Percentiles rank a stretch among this genome's conserved stretches.
These are phyloP conservation scores for Lepidopterella palustris DNA, from an alignment of 495 filamentous ascomycete genomes.

Conservation along the genomic window DNA sequence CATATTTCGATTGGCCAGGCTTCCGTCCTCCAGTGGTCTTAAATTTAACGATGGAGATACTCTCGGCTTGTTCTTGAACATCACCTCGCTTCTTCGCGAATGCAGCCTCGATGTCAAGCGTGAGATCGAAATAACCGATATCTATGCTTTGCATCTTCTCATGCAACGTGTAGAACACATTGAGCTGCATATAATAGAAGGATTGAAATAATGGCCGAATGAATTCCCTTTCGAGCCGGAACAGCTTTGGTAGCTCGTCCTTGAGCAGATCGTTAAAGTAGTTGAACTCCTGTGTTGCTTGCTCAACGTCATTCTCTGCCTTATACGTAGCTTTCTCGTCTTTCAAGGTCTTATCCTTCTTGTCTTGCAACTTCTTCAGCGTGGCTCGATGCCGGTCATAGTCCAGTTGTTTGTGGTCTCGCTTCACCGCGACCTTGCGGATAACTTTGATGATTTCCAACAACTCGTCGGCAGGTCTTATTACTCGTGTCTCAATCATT, in stretches of 20 bases:
- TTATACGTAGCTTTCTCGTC: conserved; percentile 97
- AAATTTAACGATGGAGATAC: conserved; percentile 75
- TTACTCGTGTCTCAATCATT: conserved; percentile 90
- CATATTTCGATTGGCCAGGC: conserved; percentile 43
- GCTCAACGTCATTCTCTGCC: conserved; percentile 85
- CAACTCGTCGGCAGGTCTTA: conserved; percentile 90
- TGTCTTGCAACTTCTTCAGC: conserved; percentile 91
- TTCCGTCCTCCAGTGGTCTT: conserved; percentile 72
- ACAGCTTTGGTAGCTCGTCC: conserved; percentile 89
- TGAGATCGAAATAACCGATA: conserved; percentile 95
- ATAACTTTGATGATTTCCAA: conserved; percentile 92
- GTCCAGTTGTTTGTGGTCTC: conserved; percentile 96
- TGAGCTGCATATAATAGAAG: conserved; percentile 99
- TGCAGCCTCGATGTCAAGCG: conserved; percentile 80
- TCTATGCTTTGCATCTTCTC: conserved; percentile 95
- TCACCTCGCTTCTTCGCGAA: conserved; percentile 83
- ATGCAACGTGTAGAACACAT: conserved; percentile 98
- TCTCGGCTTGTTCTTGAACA: conserved; percentile 74
- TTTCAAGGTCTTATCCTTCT: conserved; percentile 92
- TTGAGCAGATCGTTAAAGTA: conserved; percentile 96
- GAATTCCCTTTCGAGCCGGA: conserved; percentile 88
- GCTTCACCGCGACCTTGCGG: conserved; percentile 79
- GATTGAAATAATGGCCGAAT: conserved; percentile 96
- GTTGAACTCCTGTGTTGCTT: conserved; percentile 90
- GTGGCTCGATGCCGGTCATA: conserved; percentile 79